Conservation (phyloP, 2,329 filamentous ascomycete genomes). For the Pseudocercospora fuligena region DNA sequence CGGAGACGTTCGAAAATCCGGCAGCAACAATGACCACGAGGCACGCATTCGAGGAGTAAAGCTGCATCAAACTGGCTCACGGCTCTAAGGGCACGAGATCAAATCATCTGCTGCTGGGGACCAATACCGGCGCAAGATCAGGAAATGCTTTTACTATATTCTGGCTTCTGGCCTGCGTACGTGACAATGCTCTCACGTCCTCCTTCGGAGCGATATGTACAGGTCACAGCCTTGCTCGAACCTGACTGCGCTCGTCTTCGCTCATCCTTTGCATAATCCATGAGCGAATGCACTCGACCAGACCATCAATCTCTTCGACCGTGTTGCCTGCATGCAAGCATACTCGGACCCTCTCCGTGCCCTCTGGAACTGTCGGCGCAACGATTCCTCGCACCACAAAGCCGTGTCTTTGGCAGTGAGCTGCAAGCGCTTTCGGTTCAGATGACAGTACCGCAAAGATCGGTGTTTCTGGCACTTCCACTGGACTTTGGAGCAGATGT, state of each 20-base stretch:
- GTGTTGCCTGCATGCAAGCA: slow-evolving; percentile 73
- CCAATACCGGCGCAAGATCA: neutral
- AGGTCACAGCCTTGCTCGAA: slow-evolving; percentile 17
- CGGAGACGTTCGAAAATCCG: neutral
- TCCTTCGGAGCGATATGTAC: neutral
- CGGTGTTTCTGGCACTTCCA: slow-evolving; percentile 58
- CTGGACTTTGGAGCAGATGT: slow-evolving; percentile 39
- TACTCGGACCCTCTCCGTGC: slow-evolving; percentile 67
- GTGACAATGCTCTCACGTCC: neutral
- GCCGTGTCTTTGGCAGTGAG: slow-evolving; percentile 62
- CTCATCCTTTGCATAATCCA: slow-evolving; percentile 50
- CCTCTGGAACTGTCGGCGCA: slow-evolving; percentile 68
- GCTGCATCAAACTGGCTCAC: neutral
- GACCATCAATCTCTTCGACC: slow-evolving; percentile 57
- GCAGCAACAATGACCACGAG: neutral
- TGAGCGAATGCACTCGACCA: slow-evolving; percentile 54
- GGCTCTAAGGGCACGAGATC: too few relatives aligned
- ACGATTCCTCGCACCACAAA: slow-evolving; percentile 70
- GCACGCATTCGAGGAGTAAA: neutral
- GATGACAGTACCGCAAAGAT: slow-evolving; percentile 68
- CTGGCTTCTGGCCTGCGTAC: neutral
- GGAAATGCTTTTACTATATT: neutral
- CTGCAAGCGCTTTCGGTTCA: slow-evolving; percentile 63
- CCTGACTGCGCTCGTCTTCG: slow-evolving; percentile 2
- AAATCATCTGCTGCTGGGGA: neutral